Conservation (phyloP, 2,329 filamentous ascomycete genomes). For the Fusarium falciforme region DNA sequence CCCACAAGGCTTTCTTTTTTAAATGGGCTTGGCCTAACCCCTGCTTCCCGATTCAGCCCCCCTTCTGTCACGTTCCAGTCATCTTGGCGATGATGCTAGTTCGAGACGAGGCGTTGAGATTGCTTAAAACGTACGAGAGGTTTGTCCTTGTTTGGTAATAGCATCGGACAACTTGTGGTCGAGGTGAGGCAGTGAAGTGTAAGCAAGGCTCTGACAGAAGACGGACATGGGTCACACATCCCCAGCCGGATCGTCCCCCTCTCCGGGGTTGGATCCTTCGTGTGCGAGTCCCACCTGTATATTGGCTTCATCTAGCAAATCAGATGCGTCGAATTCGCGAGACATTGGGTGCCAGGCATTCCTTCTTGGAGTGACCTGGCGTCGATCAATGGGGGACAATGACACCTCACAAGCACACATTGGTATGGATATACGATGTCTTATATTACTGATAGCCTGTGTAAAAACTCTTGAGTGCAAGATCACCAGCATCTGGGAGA, state of each 20-base stretch:
- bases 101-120: background rate
- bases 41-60: conserved; percentile 20
- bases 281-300: background rate
- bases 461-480: background rate
- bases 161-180: background rate
- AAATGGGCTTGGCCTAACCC: conserved; percentile 9
- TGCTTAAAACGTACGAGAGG: background rate
- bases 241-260: conserved; percentile 15
- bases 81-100: background rate
- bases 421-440: background rate
- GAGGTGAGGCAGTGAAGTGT: background rate
- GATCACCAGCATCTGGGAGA: background rate
- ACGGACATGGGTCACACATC: background rate
- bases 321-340: conserved; percentile 17
- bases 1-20: background rate
- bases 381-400: background rate
- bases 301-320: conserved; percentile 14
- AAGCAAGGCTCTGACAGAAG: background rate
- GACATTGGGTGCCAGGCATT: conserved; percentile 10
- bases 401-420: background rate
- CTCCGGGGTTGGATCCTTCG: conserved; percentile 22
- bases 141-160: background rate
- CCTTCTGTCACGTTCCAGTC: background rate
- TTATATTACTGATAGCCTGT: background rate
- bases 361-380: background rate